These are phyloP conservation scores for Skeletonema menzelii DNA, from an alignment of 108 stramenopile genomes.

Conservation along the genomic window DNA sequence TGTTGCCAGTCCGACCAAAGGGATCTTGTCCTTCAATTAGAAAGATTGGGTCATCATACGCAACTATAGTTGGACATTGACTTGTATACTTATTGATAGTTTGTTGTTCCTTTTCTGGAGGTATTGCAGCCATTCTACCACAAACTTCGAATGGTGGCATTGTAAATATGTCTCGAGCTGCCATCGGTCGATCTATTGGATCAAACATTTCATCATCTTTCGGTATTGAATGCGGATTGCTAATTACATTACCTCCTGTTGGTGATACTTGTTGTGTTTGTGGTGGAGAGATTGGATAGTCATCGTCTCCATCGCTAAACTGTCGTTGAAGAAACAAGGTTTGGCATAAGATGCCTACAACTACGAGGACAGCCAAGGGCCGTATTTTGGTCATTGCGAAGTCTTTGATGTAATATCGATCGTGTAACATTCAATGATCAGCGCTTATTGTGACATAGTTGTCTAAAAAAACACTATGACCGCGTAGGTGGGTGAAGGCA, in stretches of 20 bases:
- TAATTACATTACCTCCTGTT: not conserved
- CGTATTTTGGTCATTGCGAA: not conserved
- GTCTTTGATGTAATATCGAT: no score
- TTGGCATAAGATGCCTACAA: not conserved
- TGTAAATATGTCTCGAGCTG: conserved; percentile 1
- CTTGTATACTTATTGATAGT: not conserved
- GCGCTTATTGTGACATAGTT: no score
- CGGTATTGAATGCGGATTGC: not conserved
- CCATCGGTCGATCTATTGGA: not conserved
- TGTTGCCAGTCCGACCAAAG: conserved; percentile 36
- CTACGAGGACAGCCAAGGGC: not conserved
- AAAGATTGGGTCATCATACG: conserved; percentile 2
- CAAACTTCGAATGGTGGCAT: not conserved
- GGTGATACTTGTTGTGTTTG: not conserved
- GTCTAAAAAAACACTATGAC: no score
- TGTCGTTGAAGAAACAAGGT: not conserved
- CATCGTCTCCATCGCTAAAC: not conserved
- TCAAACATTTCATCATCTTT: not conserved
- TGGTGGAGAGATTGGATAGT: not conserved
- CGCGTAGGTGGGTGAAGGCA: no score
- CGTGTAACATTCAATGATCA: no score
- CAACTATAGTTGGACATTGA: not conserved
- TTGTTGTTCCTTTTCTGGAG: not conserved
- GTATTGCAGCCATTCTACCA: conserved; percentile 5
- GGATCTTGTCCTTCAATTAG: conserved; percentile 13